Evolutionary conservation across 2,329 filamentous ascomycete species (phyloP).

Genomic region (Claviceps sp.): DNA sequence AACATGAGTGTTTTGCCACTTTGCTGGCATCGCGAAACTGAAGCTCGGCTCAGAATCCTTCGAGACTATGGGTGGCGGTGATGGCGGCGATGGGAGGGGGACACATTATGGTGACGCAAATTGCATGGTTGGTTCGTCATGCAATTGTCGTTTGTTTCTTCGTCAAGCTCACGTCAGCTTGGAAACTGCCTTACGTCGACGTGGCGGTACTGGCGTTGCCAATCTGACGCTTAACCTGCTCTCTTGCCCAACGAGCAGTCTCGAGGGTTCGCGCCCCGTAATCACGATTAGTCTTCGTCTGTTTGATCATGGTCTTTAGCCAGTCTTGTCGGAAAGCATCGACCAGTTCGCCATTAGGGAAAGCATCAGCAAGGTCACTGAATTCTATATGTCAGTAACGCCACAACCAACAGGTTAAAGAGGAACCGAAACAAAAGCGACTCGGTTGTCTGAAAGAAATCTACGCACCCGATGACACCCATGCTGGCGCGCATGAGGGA

Average conservation of each 20-base stretch:
- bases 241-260: conserved; percentile 91
- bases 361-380: conserved; percentile 87
- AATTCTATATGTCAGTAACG: conserved; percentile 7
- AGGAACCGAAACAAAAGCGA: neutral
- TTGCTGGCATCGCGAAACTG: neutral
- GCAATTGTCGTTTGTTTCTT: neutral
- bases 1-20: conserved; percentile 4
- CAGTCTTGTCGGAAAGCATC: conserved; percentile 82
- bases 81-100: neutral
- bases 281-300: conserved; percentile 80
- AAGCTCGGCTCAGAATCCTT: neutral
- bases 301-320: conserved; percentile 80
- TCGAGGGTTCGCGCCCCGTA: conserved; percentile 76
- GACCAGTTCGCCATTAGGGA: conserved; percentile 77
- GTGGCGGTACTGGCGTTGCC: conserved; percentile 39
- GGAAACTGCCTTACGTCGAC: conserved; percentile 29
- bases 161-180: conserved; percentile 7
- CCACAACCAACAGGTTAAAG: neutral
- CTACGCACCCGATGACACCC: conserved; percentile 83
- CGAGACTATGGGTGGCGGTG: neutral
- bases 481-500: conserved; percentile 84
- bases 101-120: neutral
- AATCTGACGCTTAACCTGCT: conserved; percentile 89
- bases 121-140: conserved; percentile 3
- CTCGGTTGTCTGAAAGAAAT: neutral